Percentiles rank a stretch among this genome's conserved stretches.
Conservation (phyloP, 1,284 basidiomycete genomes). For the Marasmius fiardii region DNA sequence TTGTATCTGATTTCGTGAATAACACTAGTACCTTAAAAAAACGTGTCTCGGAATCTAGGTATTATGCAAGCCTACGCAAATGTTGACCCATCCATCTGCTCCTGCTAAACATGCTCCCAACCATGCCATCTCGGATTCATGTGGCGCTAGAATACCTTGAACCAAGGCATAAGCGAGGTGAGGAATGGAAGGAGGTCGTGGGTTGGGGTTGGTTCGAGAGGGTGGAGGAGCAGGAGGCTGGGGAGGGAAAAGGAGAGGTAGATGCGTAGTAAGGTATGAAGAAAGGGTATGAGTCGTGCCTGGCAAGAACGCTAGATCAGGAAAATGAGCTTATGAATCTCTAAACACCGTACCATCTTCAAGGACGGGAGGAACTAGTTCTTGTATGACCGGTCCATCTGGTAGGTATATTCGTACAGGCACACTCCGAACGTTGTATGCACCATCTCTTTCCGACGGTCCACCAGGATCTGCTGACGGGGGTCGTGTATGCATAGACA, state of each 20-base stretch:
- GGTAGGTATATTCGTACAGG: constrained; percentile 91
- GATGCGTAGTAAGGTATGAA: constrained; percentile 56
- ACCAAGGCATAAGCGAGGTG: constrained; percentile 70
- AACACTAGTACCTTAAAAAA: too few relatives aligned
- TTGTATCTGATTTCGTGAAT: too few relatives aligned
- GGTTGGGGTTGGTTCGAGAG: constrained; percentile 32
- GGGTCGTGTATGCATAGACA: constrained; percentile 60
- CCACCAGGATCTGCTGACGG: constrained; percentile 64
- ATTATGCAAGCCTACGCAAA: constrained; percentile 66
- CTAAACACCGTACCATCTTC: constrained; percentile 55
- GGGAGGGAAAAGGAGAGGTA: constrained; percentile 65
- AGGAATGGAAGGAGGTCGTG: constrained; percentile 28
- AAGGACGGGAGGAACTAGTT: constrained; percentile 76
- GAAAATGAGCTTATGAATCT: not conserved
- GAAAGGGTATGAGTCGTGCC: constrained; percentile 59
- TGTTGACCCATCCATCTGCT: constrained; percentile 92
- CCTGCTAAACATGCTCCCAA: constrained; percentile 86
- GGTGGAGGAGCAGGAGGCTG: constrained; percentile 37
- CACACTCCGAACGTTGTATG: constrained; percentile 82
- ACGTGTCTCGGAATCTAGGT: not conserved
- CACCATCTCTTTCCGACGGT: constrained; percentile 63
- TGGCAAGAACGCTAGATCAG: constrained; percentile 24
- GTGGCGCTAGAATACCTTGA: constrained; percentile 85
- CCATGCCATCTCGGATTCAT: constrained; percentile 92
- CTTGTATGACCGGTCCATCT: constrained; percentile 88